Evolutionary conservation across 2,329 filamentous ascomycete species (phyloP).

Genomic region (Monosporascus sp.): DNA sequence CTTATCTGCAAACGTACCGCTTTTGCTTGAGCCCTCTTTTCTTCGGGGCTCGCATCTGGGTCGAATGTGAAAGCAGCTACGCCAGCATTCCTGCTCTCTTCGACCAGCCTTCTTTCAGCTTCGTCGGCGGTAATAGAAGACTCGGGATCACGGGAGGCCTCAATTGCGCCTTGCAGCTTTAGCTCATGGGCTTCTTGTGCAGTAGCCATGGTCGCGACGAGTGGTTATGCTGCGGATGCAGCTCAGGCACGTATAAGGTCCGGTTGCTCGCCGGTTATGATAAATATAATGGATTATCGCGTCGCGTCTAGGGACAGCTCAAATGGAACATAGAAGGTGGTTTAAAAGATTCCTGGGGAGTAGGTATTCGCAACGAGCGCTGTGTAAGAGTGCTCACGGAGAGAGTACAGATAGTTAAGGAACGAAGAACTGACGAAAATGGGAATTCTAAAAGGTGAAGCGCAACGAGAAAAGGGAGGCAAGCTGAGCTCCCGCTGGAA

Average conservation of each 20-base stretch:
- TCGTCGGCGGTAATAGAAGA: constrained; percentile 62
- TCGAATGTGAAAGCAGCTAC: constrained; percentile 80
- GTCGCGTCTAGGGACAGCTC: no score
- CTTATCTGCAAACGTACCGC: constrained; percentile 51
- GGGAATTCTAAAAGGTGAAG: no score
- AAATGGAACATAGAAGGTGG: no score
- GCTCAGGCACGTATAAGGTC: constrained; percentile 9
- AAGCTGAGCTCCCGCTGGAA: no score
- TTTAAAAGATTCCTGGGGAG: no score
- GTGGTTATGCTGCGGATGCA: constrained; percentile 20
- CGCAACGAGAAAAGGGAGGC: no score
- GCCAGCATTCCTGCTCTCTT: constrained; percentile 74
- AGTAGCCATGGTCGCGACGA: constrained; percentile 23
- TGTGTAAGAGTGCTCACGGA: no score
- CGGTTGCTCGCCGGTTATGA: no score
- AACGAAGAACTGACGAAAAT: background rate
- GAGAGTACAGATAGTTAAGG: background rate
- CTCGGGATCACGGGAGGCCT: constrained; percentile 68
- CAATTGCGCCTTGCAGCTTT: constrained; percentile 74
- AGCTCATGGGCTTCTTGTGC: constrained; percentile 52
- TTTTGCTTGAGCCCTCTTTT: constrained; percentile 77
- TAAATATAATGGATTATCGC: no score
- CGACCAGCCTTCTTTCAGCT: constrained; percentile 67
- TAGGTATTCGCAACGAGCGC: no score
- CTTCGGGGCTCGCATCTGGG: constrained; percentile 72